Base-by-base conservation (phyloP, 108 stramenopile species). In the Hondaea fermentalgiana region DNA sequence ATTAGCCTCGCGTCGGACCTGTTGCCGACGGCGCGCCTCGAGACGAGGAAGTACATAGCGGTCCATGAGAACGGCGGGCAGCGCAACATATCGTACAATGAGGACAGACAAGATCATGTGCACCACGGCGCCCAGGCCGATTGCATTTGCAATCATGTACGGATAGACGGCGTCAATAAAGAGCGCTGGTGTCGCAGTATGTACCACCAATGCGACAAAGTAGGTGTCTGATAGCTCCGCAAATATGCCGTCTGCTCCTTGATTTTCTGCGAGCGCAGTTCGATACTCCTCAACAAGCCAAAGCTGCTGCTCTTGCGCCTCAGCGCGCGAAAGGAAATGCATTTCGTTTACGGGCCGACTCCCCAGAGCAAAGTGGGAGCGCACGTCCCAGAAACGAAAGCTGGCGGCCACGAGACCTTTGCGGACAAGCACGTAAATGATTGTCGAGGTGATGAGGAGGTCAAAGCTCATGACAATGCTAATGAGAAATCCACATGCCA, bases 401-500 rank as follows among this genome's bases (percentile, higher is more conserved):
- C 76, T 83, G 10, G 76, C 76, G 16, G 49, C 45, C 6, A 83
- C n/a, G 6, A 47, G n/a, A 12, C 76, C 76, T 23, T 83, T 47
- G 45, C 76, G 45, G 14, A 83, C 76, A 35, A 53, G 51, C 19
- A 83, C 76, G 76, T 83, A 83, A 12, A 83, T 53, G 28, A 83
- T 83, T 12, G 76, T 83, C 6, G 76, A 83, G 23, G 76, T 83
- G 19, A 83, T 47, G n/a, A 83, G 76, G 1, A 83, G 51, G 49
- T 83, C 76, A 23, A 83, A 83, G 76, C 76, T 83, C 76, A 53
- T 53, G 76, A 83, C 49, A 23, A 83, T 8, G 76, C 76, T 53
- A 47, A 83, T 47, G 3, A 83, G 17, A 1, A 53, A 83, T 6
- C 76, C 76, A 12, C 76, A 47, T 8, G 16, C 0, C 49, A 83